phyloP scores from a whole-genome alignment of 768 basidiomycete species.

The Boletus coccyginus region DNA sequence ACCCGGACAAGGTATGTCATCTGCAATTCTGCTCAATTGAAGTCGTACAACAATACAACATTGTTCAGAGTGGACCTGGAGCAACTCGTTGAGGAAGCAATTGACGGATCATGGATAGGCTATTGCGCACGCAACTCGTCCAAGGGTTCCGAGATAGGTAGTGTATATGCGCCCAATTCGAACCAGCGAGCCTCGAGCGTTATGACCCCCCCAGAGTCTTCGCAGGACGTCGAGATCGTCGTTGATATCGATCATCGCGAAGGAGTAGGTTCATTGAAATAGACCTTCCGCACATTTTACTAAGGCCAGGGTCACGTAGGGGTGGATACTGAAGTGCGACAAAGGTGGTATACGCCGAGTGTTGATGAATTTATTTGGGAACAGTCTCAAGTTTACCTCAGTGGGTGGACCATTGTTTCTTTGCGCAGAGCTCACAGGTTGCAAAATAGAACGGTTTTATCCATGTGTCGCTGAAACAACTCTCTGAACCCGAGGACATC shows the following conservation, averaged over 20 bases:
- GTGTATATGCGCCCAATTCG: constrained; percentile 77
- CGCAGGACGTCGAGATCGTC: constrained; percentile 75
- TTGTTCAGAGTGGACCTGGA: constrained; percentile 63
- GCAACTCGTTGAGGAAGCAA: constrained; percentile 83
- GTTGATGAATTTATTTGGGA: constrained; percentile 93
- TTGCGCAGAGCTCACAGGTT: not conserved
- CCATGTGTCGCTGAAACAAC: constrained; percentile 76
- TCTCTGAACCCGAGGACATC: constrained; percentile 54
- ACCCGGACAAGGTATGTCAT: constrained; percentile 56
- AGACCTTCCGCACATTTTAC: not conserved
- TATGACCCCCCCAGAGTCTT: constrained; percentile 32
- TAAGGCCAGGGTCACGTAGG: constrained; percentile 42
- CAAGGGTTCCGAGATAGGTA: constrained; percentile 82
- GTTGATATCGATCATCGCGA: constrained; percentile 77
- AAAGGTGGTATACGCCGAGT: constrained; percentile 90
- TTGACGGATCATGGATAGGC: constrained; percentile 94
- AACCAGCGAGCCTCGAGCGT: constrained; percentile 45
- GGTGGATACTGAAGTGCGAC: constrained; percentile 86
- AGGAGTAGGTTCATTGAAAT: constrained; percentile 45
- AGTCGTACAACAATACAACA: not conserved
- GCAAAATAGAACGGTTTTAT: constrained; percentile 74
- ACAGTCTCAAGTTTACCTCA: constrained; percentile 88
- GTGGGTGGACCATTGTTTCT: constrained; percentile 39
- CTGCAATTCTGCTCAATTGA: not conserved
- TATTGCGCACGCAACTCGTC: constrained; percentile 75